These are phyloP conservation scores for Fusarium anthophilum DNA, from an alignment of 2,329 filamentous ascomycete species.

Conservation along the genomic window DNA sequence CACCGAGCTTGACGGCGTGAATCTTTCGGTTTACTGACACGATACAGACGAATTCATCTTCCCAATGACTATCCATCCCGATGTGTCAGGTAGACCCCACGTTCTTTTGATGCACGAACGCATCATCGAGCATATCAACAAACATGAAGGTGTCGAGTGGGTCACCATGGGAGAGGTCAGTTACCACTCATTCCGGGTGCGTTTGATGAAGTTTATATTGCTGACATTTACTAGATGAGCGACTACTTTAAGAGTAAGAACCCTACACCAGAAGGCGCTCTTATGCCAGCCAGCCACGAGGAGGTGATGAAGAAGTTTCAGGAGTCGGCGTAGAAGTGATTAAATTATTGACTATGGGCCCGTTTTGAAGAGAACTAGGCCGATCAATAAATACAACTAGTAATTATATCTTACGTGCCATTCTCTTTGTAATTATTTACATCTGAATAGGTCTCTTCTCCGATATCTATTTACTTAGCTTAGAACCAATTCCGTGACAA, in stretches of 20 bases:
- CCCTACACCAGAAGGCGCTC: neutral
- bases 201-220: accelerated
- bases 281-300: neutral
- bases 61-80: slow-evolving; percentile 80
- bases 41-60: slow-evolving; percentile 42
- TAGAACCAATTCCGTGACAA: too few relatives aligned
- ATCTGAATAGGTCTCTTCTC: too few relatives aligned
- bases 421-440: too few relatives aligned
- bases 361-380: too few relatives aligned
- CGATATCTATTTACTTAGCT: too few relatives aligned
- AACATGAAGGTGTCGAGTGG: slow-evolving; percentile 69
- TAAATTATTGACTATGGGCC: too few relatives aligned
- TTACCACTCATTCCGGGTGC: neutral
- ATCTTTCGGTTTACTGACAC: neutral
- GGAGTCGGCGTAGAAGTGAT: neutral
- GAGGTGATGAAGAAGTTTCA: slow-evolving; percentile 1
- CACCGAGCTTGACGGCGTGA: accelerated
- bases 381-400: too few relatives aligned
- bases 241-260: neutral
- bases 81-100: slow-evolving; percentile 76
- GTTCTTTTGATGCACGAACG: slow-evolving; percentile 76
- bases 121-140: slow-evolving; percentile 74
- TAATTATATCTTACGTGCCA: too few relatives aligned
- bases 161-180: slow-evolving; percentile 70
- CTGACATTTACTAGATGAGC: neutral